Percentiles rank a stretch among this genome's conserved stretches.
These are phyloP conservation scores for Chaetothyriales sp. DNA, from an alignment of 2,329 filamentous ascomycete species.

Conservation along the genomic window DNA sequence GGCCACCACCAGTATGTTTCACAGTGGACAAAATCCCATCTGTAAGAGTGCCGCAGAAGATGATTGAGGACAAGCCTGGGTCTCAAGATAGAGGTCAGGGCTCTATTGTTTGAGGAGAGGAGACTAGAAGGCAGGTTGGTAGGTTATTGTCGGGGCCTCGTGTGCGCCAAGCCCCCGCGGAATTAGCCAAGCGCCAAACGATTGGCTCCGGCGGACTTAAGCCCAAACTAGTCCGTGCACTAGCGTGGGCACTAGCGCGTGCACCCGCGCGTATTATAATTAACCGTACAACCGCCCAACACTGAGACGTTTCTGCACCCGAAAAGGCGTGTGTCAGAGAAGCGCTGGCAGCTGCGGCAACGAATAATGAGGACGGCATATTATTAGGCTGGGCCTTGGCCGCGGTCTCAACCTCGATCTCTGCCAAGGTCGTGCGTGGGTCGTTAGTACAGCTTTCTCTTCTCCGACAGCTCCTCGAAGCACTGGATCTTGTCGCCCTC, in stretches of 20 bases:
- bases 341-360: too few species aligned
- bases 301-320: not conserved
- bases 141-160: not conserved
- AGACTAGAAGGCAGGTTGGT: not conserved
- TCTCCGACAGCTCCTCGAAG: constrained; percentile 65
- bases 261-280: not conserved
- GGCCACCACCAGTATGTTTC: too few species aligned
- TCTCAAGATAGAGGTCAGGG: not conserved
- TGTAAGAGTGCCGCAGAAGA: not conserved
- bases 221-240: not conserved
- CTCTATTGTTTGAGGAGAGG: not conserved
- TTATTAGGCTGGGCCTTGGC: not conserved
- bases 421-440: not conserved
- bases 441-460: constrained; percentile 35
- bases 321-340: not conserved
- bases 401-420: not conserved
- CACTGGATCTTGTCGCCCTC: constrained; percentile 76
- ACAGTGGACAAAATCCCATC: not conserved
- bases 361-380: not conserved
- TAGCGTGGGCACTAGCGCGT: too few species aligned
- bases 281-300: too few species aligned
- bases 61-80: not conserved
- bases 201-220: not conserved
- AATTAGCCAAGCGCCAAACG: not conserved
- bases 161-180: too few species aligned